Base-by-base conservation (phyloP, 768 basidiomycete genomes). In the Lyophyllum atratum region DNA sequence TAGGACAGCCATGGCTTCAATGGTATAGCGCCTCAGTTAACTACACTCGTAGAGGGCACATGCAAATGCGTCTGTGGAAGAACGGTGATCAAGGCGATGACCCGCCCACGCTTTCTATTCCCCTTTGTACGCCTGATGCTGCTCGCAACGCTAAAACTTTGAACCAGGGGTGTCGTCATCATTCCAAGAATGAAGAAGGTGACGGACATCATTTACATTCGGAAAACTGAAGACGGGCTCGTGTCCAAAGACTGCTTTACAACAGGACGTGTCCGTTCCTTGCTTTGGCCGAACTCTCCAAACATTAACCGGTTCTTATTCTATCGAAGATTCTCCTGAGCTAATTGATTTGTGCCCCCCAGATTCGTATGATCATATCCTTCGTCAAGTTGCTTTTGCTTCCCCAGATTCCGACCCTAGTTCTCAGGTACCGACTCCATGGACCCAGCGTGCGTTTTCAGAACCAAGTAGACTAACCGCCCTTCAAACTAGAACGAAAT, bases 1-100 rank as follows among this genome's bases (percentile, higher is more conserved):
- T 68, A 9, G 64, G 64, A 1, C 67, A 68, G 25, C 67, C 67
- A 2, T 66, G 62, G 65, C 55, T 68, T 5, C 56, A 63, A 14
- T 66, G 65, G 67, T 68, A 55, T 29, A 46, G 55, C 1, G 63
- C 61, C 0, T 33, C 39, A 0, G 55, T 66, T 19, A 37, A 56
- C 19, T 63, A 64, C 15, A 22, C 39, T 3, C 31, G 63, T 0
- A 14, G 25, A 1, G 64, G 64, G 10, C 28, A 39, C 1, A 62
- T 64, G 49, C 39, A 52, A 9, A 59, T 68, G 48, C n/a, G 43
- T 1, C 4, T 66, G 2, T 68, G 66, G 67, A 28, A 64, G 17
- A 50, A 60, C 3, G 60, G 67, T 2, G 54, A 64, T 52, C 24
- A 56, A 7, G 37, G 24, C n/a, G n/a, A n/a, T 0, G 22, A 52